Percentiles rank a stretch among this genome's conserved stretches.
phyloP scores from a whole-genome alignment of 2,329 filamentous ascomycete species.

The Dryadomyces quercivorus region DNA sequence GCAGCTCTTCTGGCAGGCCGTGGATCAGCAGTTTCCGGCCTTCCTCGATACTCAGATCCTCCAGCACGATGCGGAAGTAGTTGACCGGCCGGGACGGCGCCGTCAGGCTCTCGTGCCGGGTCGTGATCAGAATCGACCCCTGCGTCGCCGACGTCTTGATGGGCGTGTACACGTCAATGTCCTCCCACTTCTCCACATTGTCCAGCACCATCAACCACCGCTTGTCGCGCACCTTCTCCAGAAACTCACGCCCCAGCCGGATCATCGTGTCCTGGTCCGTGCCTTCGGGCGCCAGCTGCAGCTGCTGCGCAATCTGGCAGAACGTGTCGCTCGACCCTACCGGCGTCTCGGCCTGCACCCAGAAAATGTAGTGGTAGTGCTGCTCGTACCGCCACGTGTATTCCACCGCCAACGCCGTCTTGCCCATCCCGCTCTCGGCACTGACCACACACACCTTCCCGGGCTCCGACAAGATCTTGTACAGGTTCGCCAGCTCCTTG shows the following conservation, averaged over 20 bases:
- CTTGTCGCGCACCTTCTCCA: constrained; percentile 7
- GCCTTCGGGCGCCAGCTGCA: constrained; percentile 7
- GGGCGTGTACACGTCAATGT: constrained; percentile 10
- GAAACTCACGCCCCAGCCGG: constrained; percentile 8
- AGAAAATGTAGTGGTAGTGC: constrained; percentile 15
- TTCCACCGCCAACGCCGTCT: constrained; percentile 15
- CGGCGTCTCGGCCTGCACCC: constrained; percentile 16
- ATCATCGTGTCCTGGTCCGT: constrained; percentile 10
- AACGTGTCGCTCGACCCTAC: constrained; percentile 10
- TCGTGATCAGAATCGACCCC: constrained; percentile 10
- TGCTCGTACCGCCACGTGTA: constrained; percentile 14
- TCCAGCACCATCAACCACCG: constrained; percentile 13
- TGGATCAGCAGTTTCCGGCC: constrained; percentile 8
- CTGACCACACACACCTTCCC: constrained; percentile 12
- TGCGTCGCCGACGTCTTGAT: constrained; percentile 9
- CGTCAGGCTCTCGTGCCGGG: constrained; percentile 8
- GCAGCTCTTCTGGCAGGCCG: constrained; percentile 8
- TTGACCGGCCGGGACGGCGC: constrained; percentile 11
- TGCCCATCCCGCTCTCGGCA: constrained; percentile 12
- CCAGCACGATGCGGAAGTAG: constrained; percentile 8
- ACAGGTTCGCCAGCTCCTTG: constrained; percentile 9
- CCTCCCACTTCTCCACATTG: constrained; percentile 11
- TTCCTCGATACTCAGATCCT: constrained; percentile 7
- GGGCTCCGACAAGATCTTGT: constrained; percentile 11
- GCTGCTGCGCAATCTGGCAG: constrained; percentile 10